Evolutionary conservation across 139 green algal genomes (phyloP).

Genomic region (Diplosphaera chodatii): DNA sequence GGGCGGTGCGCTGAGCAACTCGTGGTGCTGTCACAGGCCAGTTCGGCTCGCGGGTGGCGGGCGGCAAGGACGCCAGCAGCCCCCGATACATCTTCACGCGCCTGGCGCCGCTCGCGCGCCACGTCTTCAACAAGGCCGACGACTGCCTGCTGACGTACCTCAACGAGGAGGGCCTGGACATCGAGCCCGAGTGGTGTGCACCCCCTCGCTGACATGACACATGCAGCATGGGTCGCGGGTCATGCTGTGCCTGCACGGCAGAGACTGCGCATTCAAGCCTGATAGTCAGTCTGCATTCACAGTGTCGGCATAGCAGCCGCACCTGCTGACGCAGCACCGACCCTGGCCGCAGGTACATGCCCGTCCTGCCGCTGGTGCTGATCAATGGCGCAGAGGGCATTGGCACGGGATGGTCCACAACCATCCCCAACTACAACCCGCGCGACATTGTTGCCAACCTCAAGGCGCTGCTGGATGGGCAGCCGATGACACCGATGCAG

Average conservation of each 20-base stretch:
- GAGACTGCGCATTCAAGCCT: too few relatives aligned
- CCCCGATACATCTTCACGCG: conserved; percentile 97
- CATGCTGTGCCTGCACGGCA: too few relatives aligned
- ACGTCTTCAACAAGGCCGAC: conserved; percentile 88
- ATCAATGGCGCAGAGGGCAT: conserved; percentile 98
- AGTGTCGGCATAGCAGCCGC: too few relatives aligned
- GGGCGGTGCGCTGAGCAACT: too few relatives aligned
- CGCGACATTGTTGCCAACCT: conserved; percentile 88
- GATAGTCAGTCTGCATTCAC: too few relatives aligned
- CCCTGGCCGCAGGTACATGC: conserved; percentile 83
- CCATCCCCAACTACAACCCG: conserved; percentile 96
- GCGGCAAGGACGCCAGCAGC: conserved; percentile 92
- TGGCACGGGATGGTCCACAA: conserved; percentile 96
- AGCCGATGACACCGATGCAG: conserved; percentile 69
- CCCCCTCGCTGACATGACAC: too few relatives aligned
- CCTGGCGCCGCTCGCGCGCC: conserved; percentile 71
- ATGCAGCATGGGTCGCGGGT: too few relatives aligned
- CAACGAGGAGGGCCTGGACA: conserved; percentile 92
- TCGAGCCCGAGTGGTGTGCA: conserved; percentile 88
- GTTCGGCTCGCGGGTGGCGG: conserved; percentile 87
- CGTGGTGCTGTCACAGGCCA: conserved; percentile 52
- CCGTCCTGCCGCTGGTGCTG: conserved; percentile 83
- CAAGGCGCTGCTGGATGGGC: conserved; percentile 67
- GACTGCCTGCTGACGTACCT: conserved; percentile 90
- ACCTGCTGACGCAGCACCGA: too few relatives aligned